phyloP scores from a whole-genome alignment of 139 green algal genomes.

The Micromonas commoda region DNA sequence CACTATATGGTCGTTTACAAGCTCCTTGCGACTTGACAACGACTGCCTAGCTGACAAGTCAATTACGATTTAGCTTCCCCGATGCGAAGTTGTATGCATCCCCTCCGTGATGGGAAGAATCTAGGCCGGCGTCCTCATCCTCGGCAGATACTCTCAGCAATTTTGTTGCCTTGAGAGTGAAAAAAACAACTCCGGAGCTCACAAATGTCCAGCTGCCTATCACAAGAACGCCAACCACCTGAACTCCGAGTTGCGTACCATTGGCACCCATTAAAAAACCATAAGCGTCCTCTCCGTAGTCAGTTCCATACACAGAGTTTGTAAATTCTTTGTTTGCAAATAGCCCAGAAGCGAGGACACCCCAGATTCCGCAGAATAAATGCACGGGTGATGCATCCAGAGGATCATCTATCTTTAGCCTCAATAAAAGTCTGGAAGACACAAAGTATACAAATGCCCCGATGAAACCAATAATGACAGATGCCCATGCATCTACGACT shows the following conservation, averaged over 20 bases:
- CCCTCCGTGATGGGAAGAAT: constrained; percentile 62
- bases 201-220: constrained; percentile 51
- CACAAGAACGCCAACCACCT: constrained; percentile 50
- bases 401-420: constrained; percentile 50
- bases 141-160: constrained; percentile 52
- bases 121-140: constrained; percentile 58
- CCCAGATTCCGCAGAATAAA: constrained; percentile 51
- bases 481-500: constrained; percentile 45
- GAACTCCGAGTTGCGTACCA: constrained; percentile 38
- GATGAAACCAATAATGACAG: constrained; percentile 46
- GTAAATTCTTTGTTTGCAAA: constrained; percentile 32
- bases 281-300: constrained; percentile 32
- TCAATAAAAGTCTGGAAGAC: constrained; percentile 31
- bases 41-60: too few species aligned
- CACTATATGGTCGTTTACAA: too few species aligned
- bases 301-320: constrained; percentile 17
- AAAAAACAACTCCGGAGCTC: constrained; percentile 60
- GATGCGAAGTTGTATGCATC: constrained; percentile 32
- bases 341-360: constrained; percentile 34
- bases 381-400: constrained; percentile 53
- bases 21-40: too few species aligned
- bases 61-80: too few species aligned
- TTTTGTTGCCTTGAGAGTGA: constrained; percentile 43
- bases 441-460: constrained; percentile 31
- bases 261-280: constrained; percentile 53